Evolutionary conservation across 1,284 basidiomycete genomes (phyloP), one percentile per base, ranked within the genome.

Genomic region (Cryptococcus sp.): DNA sequence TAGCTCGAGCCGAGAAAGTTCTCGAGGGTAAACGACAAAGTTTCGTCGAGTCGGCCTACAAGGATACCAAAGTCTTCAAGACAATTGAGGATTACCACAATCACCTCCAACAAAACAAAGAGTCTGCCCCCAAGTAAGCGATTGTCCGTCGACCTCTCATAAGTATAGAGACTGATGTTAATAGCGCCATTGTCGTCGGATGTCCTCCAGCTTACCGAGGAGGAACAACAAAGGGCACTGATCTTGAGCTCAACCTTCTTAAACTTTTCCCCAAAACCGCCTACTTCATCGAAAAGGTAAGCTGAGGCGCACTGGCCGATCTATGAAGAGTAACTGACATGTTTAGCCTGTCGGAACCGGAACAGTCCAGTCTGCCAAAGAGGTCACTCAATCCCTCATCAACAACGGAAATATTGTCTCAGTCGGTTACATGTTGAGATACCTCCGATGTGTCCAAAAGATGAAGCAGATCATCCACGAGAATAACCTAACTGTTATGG

Each of bases 391-490:
- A 64, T 77, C 74, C 56, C 88, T 94, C 66, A 74, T 80, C 56
- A 82, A 88, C 38, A 81, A 83, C 59, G 82, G 83, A 57, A 88
- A 88, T 52, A 80, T 95, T 61, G 91, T 92, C 68, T 93, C 90
- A 36, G 90, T 98, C 59, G 95, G 95, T 4, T 83, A 83, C 72
- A 95, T 95, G 90, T 80, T 96, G 55, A 86, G 92, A 58, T 96
- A 96, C 79, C 82, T 95, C 67, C 89, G 88, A 76, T 93, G 90
- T 50, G 91, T 96, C 23, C 95, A 98, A 79, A 89, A 88, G 83
- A 98, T 98, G 91, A 97, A 98, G 79, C 83, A 88, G 61, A 94
- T 98, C 74, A 89, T 98, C 72, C 82, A 91, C 69, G 92, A 95
- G 61, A 96, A 97, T 76, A 84, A 93, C 71, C 83, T 98, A 58